These are phyloP conservation scores for Suillus discolor DNA, from an alignment of 768 basidiomycete genomes.

Conservation along the genomic window DNA sequence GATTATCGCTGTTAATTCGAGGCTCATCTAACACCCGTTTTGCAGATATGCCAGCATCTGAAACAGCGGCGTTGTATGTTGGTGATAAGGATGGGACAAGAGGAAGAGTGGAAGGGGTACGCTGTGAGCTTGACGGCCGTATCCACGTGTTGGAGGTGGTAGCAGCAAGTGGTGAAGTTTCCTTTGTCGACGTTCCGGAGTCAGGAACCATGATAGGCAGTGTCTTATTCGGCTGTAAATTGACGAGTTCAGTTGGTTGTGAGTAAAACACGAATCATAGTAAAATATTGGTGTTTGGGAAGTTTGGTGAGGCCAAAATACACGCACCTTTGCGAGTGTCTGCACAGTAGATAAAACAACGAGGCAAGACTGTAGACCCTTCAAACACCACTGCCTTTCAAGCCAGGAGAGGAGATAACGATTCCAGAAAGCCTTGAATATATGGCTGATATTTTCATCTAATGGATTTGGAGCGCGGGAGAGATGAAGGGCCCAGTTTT, in stretches of 20 bases:
- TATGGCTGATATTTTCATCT: background rate
- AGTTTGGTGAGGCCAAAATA: background rate
- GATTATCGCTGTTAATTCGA: background rate
- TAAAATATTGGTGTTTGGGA: background rate
- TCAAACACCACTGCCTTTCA: background rate
- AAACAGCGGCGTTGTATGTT: background rate
- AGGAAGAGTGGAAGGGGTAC: background rate
- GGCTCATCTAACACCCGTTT: background rate
- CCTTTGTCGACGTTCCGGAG: background rate
- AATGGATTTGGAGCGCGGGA: background rate
- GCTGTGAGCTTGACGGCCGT: background rate
- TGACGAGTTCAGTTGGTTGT: background rate
- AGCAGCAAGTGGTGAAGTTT: too few species aligned
- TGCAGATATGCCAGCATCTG: background rate
- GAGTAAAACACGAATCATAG: background rate
- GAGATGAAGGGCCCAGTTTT: conserved; percentile 1
- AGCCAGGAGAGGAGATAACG: conserved; percentile 1
- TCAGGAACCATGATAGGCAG: background rate
- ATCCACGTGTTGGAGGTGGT: background rate
- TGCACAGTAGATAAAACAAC: background rate
- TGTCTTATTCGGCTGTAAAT: background rate
- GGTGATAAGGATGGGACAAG: background rate
- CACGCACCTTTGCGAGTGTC: background rate
- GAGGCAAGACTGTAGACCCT: background rate
- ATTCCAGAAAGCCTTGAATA: background rate